Percentiles rank a stretch among this genome's conserved stretches.
Evolutionary conservation across 768 basidiomycete genomes (phyloP).

Genomic region (Brasilioporus rufonigricans): DNA sequence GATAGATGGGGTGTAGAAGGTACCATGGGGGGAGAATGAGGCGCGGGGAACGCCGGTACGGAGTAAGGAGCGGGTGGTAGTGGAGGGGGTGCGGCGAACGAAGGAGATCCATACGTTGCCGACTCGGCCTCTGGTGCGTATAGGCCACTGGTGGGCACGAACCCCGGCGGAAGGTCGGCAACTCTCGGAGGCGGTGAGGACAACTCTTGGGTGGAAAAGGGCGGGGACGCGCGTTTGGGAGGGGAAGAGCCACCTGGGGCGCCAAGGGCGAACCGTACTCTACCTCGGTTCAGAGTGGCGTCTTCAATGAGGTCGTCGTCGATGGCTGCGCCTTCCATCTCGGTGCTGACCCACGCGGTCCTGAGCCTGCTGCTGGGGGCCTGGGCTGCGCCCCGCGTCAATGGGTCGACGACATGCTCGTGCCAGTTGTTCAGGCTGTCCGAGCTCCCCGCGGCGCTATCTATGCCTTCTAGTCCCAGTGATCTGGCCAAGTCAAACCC

Average conservation of each 20-base stretch:
- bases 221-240: slow-evolving; percentile 13
- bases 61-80: slow-evolving; percentile 11
- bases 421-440: slow-evolving; percentile 27
- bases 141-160: slow-evolving; percentile 26
- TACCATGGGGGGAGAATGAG: slow-evolving; percentile 4
- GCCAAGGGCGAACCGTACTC: slow-evolving; percentile 16
- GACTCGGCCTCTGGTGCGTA: slow-evolving; percentile 12
- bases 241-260: slow-evolving; percentile 17
- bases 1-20: slow-evolving; percentile 4
- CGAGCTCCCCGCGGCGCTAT: slow-evolving; percentile 13
- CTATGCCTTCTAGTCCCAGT: slow-evolving; percentile 19
- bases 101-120: slow-evolving; percentile 6
- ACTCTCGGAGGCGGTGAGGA: slow-evolving; percentile 18
- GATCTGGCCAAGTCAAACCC: slow-evolving; percentile 40
- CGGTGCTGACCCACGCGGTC: slow-evolving; percentile 42
- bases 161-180: slow-evolving; percentile 27
- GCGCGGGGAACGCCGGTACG: slow-evolving; percentile 8
- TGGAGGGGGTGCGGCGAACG: slow-evolving; percentile 19
- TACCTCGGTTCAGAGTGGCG: slow-evolving; percentile 8
- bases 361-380: slow-evolving; percentile 19
- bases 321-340: slow-evolving; percentile 36
- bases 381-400: slow-evolving; percentile 23
- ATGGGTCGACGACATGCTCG: slow-evolving; percentile 29
- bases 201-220: slow-evolving; percentile 3
- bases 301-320: slow-evolving; percentile 29